A percentile compares a stretch with the other conserved stretches of the same genome.
These are phyloP conservation scores for Neurospora sp. DNA, from an alignment of 495 filamentous ascomycete species.

Conservation along the genomic window DNA sequence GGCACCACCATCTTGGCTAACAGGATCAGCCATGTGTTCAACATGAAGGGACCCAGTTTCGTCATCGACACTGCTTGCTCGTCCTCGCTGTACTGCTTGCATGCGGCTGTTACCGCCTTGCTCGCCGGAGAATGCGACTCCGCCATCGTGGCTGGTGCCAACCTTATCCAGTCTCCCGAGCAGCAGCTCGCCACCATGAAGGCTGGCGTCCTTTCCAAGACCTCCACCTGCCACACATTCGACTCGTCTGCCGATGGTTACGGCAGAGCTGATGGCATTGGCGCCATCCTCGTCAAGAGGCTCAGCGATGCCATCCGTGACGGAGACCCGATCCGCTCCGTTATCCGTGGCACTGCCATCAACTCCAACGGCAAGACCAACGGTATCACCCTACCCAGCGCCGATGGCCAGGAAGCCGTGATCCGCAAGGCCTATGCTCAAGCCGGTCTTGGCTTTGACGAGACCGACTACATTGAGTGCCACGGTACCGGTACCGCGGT, in stretches of 20 bases:
- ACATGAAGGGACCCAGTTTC: slow-evolving; percentile 31
- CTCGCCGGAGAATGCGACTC: slow-evolving; percentile 21
- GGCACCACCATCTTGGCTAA: slow-evolving; percentile 31
- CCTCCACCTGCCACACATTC: slow-evolving; percentile 45
- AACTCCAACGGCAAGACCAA: slow-evolving; percentile 45
- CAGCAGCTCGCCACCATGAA: slow-evolving; percentile 20
- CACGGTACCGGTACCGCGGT: slow-evolving; percentile 26
- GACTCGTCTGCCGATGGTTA: slow-evolving; percentile 53
- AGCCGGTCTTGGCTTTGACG: slow-evolving; percentile 32
- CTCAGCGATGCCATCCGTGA: slow-evolving; percentile 39
- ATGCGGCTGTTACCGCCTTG: slow-evolving; percentile 42
- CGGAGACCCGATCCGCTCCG: slow-evolving; percentile 43
- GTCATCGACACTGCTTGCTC: slow-evolving; percentile 47
- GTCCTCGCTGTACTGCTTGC: slow-evolving; percentile 39
- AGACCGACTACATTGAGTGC: slow-evolving; percentile 31
- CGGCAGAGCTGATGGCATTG: slow-evolving; percentile 49
- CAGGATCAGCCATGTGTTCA: slow-evolving; percentile 40
- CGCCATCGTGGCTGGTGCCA: slow-evolving; percentile 42
- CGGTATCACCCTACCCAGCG: slow-evolving; percentile 42
- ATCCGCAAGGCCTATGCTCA: slow-evolving; percentile 38
- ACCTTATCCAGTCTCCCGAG: slow-evolving; percentile 40
- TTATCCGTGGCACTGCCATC: slow-evolving; percentile 43
- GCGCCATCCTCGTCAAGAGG: slow-evolving; percentile 43
- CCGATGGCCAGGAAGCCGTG: slow-evolving; percentile 37
- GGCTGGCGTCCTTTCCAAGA: slow-evolving; percentile 25